Conservation (phyloP, 78 protist genomes). For the Dictyostelium firmibasis region DNA sequence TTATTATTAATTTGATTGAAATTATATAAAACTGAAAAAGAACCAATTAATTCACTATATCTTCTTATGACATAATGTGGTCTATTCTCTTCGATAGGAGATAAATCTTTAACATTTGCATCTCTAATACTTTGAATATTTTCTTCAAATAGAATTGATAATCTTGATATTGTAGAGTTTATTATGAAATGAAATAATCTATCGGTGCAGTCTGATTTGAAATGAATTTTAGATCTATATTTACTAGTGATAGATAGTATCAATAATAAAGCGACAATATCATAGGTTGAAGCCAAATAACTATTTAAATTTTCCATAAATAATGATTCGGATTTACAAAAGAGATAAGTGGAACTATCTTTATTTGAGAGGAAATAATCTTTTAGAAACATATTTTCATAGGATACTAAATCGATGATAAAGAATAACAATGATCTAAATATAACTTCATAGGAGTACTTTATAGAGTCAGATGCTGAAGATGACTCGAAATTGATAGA, state of each 20-base stretch:
- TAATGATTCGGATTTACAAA: conserved; percentile 27
- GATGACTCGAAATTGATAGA: neutral
- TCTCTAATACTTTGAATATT: conserved; percentile 35
- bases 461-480: conserved; percentile 19
- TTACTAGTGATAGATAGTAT: conserved; percentile 45
- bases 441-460: conserved; percentile 34
- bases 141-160: neutral
- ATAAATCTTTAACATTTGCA: conserved; percentile 29
- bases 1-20: neutral
- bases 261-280: conserved; percentile 18
- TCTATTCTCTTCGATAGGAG: conserved; percentile 65
- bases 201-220: conserved; percentile 29
- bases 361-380: conserved; percentile 18
- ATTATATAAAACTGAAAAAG: conserved; percentile 8
- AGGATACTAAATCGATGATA: conserved; percentile 17
- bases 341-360: conserved; percentile 11
- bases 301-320: conserved; percentile 42
- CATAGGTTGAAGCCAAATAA: conserved; percentile 38
- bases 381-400: conserved; percentile 52
- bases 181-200: conserved; percentile 16
- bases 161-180: neutral
- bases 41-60: conserved; percentile 66
- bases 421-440: conserved; percentile 51
- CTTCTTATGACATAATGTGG: conserved; percentile 61
- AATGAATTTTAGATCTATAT: neutral